Percentiles rank a stretch among this genome's conserved stretches.
These are phyloP conservation scores for Rhodotorula sp. DNA, from an alignment of 1,284 basidiomycete species.

Conservation along the genomic window DNA sequence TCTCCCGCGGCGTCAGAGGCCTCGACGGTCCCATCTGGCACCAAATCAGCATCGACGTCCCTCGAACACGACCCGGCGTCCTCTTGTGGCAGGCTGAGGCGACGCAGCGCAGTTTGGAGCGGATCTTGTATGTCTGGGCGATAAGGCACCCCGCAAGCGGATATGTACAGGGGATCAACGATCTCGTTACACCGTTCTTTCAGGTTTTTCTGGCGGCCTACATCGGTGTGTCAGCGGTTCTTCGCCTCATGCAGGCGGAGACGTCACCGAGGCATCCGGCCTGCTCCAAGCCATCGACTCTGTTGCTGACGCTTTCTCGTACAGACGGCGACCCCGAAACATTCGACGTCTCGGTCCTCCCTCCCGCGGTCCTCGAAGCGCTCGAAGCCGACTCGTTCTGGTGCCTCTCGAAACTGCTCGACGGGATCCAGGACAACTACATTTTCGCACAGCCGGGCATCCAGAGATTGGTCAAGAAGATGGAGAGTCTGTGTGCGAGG, in stretches of 20 bases:
- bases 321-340: conserved; percentile 80
- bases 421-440: conserved; percentile 97
- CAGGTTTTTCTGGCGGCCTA: conserved; percentile 89
- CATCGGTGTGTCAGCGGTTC: conserved; percentile 61
- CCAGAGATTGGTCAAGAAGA: conserved; percentile 81
- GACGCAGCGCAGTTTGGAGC: conserved; percentile 85
- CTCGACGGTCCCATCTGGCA: conserved; percentile 94
- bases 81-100: conserved; percentile 80
- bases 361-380: conserved; percentile 67
- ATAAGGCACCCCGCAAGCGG: conserved; percentile 94
- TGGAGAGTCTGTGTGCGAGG: conserved; percentile 85
- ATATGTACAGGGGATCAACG: conserved; percentile 97
- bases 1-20: conserved; percentile 74
- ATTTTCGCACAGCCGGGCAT: conserved; percentile 93
- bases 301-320: neutral
- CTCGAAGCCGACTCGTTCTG: conserved; percentile 95
- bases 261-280: too few species aligned
- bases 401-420: conserved; percentile 88
- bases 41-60: conserved; percentile 96
- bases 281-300: too few species aligned
- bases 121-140: conserved; percentile 95
- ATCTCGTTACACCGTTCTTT: conserved; percentile 91
- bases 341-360: conserved; percentile 75
- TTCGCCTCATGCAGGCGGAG: neutral
- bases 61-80: conserved; percentile 86